Evolutionary conservation across 2,329 filamentous ascomycete species (phyloP).

Genomic region (Monosporascus cannonballus): DNA sequence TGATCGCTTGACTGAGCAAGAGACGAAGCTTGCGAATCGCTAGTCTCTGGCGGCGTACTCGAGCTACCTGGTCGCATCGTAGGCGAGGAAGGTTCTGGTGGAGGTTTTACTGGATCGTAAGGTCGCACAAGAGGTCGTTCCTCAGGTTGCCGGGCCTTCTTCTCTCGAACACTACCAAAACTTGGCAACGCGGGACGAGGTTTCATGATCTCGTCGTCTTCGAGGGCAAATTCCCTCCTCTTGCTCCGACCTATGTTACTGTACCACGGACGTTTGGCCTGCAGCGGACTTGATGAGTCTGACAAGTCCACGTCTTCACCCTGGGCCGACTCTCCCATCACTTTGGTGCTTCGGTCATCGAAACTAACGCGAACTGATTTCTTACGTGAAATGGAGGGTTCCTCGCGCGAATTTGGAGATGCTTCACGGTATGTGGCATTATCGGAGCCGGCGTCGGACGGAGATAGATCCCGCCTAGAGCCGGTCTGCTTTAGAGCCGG

Average conservation of each 20-base stretch:
- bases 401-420: constrained; percentile 27
- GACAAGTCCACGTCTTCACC: constrained; percentile 33
- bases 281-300: constrained; percentile 31
- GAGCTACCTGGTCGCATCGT: constrained; percentile 17
- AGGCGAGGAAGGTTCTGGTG: constrained; percentile 20
- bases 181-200: constrained; percentile 68
- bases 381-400: constrained; percentile 41
- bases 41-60: constrained; percentile 15
- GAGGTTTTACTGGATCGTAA: constrained; percentile 29
- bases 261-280: constrained; percentile 45
- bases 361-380: constrained; percentile 74
- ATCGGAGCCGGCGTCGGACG: constrained; percentile 44
- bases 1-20: constrained; percentile 55
- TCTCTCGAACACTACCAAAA: constrained; percentile 68
- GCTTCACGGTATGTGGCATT: constrained; percentile 27
- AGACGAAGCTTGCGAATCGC: constrained; percentile 25
- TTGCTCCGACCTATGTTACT: constrained; percentile 41
- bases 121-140: constrained; percentile 56
- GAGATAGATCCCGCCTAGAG: constrained; percentile 45
- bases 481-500: constrained; percentile 66
- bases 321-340: constrained; percentile 43
- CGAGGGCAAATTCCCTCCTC: constrained; percentile 43
- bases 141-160: constrained; percentile 45
- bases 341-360: constrained; percentile 56
- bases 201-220: constrained; percentile 66